Conservation (phyloP, 2,329 filamentous ascomycete genomes). For the Penicillium sp. region DNA sequence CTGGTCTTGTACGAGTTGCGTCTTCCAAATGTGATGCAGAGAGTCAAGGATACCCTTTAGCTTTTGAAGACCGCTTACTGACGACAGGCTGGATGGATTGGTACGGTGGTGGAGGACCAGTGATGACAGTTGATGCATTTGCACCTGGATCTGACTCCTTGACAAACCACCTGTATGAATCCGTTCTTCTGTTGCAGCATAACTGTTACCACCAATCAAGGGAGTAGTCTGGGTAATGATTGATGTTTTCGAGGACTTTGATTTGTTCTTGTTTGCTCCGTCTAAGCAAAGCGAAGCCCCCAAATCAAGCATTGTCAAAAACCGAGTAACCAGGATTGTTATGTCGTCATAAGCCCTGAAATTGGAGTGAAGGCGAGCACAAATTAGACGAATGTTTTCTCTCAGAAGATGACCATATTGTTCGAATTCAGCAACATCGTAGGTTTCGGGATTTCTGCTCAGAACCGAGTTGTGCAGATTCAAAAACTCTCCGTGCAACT, state of each 20-base stretch:
- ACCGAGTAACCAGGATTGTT: constrained; percentile 69
- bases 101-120: constrained; percentile 31
- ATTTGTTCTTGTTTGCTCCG: constrained; percentile 17
- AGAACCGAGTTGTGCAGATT: constrained; percentile 67
- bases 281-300: constrained; percentile 61
- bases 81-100: constrained; percentile 36
- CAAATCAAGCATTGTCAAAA: constrained; percentile 73
- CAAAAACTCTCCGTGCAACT: constrained; percentile 78
- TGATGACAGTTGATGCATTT: constrained; percentile 36
- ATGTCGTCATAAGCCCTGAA: constrained; percentile 85
- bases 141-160: constrained; percentile 30
- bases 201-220: constrained; percentile 31
- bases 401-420: constrained; percentile 42
- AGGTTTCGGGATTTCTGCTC: constrained; percentile 33
- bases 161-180: constrained; percentile 13
- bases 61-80: constrained; percentile 44
- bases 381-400: constrained; percentile 63
- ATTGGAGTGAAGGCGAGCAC: constrained; percentile 62
- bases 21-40: constrained; percentile 77
- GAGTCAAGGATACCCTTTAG: constrained; percentile 65
- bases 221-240: constrained; percentile 34
- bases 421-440: constrained; percentile 19
- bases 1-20: constrained; percentile 70
- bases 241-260: constrained; percentile 21
- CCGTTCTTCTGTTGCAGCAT: constrained; percentile 19